These are phyloP conservation scores for Serendipita sp. DNA, from an alignment of 768 basidiomycete genomes.

Conservation along the genomic window DNA sequence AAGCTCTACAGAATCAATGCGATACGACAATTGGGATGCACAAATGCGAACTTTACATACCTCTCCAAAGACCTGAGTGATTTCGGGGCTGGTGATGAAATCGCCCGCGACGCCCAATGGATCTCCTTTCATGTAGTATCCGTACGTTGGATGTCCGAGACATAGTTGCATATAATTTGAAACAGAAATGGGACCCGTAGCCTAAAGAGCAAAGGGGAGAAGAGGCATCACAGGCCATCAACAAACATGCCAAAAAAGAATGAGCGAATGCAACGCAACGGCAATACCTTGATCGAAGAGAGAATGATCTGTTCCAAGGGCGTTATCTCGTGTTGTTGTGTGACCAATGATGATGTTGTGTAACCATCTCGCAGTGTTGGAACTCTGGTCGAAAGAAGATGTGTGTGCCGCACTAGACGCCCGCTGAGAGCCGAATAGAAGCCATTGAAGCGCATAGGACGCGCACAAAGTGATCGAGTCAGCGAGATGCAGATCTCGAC, in stretches of 20 bases:
- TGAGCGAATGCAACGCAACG: too few relatives aligned
- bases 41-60: conserved; percentile 29
- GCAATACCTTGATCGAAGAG: conserved; percentile 54
- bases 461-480: too few relatives aligned
- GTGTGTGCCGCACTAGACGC: too few relatives aligned
- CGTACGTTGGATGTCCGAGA: conserved; percentile 74
- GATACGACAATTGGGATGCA: too few relatives aligned
- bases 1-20: too few relatives aligned
- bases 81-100: conserved; percentile 94
- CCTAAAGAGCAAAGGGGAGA: too few relatives aligned
- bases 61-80: conserved; percentile 93
- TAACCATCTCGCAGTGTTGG: background rate
- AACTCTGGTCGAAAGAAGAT: conserved; percentile 1
- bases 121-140: conserved; percentile 74
- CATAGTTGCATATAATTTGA: conserved; percentile 87
- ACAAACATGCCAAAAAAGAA: too few relatives aligned
- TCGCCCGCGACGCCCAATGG: conserved; percentile 83
- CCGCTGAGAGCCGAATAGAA: background rate
- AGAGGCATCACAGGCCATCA: too few relatives aligned
- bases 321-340: background rate
- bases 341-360: too few relatives aligned
- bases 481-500: too few relatives aligned
- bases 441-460: too few relatives aligned
- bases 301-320: conserved; percentile 48
- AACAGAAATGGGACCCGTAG: conserved; percentile 77